Conservation (phyloP, 495 filamentous ascomycete genomes). For the Xylaria grammica region DNA sequence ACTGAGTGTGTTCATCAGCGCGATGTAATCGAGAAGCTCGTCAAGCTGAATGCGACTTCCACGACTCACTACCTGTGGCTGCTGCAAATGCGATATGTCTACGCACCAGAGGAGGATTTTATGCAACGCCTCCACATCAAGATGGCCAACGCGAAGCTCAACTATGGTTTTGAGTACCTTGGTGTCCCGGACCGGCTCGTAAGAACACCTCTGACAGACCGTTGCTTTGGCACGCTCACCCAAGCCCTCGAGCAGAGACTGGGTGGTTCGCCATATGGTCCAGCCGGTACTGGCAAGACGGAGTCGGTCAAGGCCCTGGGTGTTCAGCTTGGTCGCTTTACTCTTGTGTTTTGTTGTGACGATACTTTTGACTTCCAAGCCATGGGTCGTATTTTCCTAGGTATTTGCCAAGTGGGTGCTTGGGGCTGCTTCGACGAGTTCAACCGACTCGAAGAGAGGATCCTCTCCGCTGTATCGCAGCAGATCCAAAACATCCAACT, state of each 20-base stretch:
- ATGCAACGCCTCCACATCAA: slow-evolving; percentile 84
- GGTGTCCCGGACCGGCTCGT: slow-evolving; percentile 95
- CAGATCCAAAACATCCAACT: slow-evolving; percentile 99
- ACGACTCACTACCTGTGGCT: slow-evolving; percentile 90
- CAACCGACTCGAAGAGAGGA: slow-evolving; percentile 96
- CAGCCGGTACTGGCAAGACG: slow-evolving; percentile 98
- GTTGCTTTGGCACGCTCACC: slow-evolving; percentile 96
- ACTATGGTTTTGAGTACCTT: slow-evolving; percentile 97
- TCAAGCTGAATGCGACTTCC: slow-evolving; percentile 73
- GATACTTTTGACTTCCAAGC: slow-evolving; percentile 99
- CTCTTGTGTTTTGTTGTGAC: slow-evolving; percentile 97
- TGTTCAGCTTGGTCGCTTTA: slow-evolving; percentile 95
- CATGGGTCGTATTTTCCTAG: slow-evolving; percentile 98
- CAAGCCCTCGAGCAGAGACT: slow-evolving; percentile 94
- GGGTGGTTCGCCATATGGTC: slow-evolving; percentile 96
- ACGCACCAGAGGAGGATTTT: slow-evolving; percentile 78
- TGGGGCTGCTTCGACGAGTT: slow-evolving; percentile 99
- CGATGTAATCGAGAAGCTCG: slow-evolving; percentile 84
- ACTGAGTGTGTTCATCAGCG: slow-evolving; percentile 98
- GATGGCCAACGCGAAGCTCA: slow-evolving; percentile 95
- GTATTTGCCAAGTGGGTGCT: slow-evolving; percentile 98
- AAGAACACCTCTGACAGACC: slow-evolving; percentile 92
- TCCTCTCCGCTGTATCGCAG: slow-evolving; percentile 95
- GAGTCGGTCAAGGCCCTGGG: slow-evolving; percentile 98
- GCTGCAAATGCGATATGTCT: slow-evolving; percentile 97